These are phyloP conservation scores for Eremomyces bilateralis DNA, from an alignment of 495 filamentous ascomycete species.

Conservation along the genomic window DNA sequence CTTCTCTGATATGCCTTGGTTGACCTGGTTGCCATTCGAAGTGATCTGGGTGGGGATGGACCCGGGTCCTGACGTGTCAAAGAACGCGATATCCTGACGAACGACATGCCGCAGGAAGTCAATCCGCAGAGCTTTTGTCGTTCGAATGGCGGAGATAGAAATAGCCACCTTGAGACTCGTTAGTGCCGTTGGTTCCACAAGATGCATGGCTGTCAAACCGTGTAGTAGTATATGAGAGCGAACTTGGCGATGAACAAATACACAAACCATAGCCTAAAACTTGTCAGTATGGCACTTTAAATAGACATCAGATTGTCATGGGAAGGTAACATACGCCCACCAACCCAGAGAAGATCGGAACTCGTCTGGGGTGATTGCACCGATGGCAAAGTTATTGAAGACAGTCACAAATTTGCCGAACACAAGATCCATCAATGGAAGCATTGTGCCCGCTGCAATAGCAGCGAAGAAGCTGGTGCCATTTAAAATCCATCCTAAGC, in stretches of 20 bases:
- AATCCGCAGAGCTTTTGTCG: slow-evolving; percentile 12
- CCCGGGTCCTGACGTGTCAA: slow-evolving; percentile 8
- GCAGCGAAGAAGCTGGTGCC: slow-evolving; percentile 8
- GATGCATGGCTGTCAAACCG: slow-evolving; percentile 5
- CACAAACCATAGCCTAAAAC: slow-evolving; percentile 17
- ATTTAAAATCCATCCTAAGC: slow-evolving; percentile 8
- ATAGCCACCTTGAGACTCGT: slow-evolving; percentile 8
- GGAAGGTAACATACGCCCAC: no score
- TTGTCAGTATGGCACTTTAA: slow-evolving; percentile 12
- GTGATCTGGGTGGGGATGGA: slow-evolving; percentile 7
- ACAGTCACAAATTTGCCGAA: slow-evolving; percentile 20
- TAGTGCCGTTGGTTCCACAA: slow-evolving; percentile 1
- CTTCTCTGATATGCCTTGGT: slow-evolving; percentile 45
- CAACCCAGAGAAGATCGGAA: no score
- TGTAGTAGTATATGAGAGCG: slow-evolving; percentile 16
- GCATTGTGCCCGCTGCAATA: slow-evolving; percentile 16
- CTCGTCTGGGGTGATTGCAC: slow-evolving; percentile 6
- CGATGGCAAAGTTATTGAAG: slow-evolving; percentile 17
- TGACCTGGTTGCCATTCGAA: slow-evolving; percentile 29
- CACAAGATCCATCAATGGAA: slow-evolving; percentile 14
- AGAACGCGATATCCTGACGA: slow-evolving; percentile 15
- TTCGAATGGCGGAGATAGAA: slow-evolving; percentile 16
- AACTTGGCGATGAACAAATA: slow-evolving; percentile 22
- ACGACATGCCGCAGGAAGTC: slow-evolving; percentile 12
- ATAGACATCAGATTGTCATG: no score